A percentile compares a stretch with the other conserved stretches of the same genome.
phyloP scores from a whole-genome alignment of 345 rosid species.

The Citrus mangshanensis region DNA sequence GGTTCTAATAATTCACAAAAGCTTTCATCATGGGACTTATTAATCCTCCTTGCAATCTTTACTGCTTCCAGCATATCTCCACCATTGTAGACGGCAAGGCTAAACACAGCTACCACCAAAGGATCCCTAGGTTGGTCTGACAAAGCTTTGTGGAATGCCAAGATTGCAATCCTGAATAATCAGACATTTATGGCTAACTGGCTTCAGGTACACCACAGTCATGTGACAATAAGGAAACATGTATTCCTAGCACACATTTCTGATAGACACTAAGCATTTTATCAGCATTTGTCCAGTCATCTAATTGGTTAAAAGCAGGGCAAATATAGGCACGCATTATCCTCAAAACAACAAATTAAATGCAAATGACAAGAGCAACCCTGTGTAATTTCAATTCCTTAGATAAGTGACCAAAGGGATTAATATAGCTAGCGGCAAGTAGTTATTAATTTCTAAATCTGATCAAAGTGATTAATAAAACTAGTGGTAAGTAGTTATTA shows the following conservation, averaged over 20 bases:
- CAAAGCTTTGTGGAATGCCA: slow-evolving; percentile 84
- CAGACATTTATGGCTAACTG: background rate
- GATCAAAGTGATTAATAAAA: background rate
- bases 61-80: slow-evolving; percentile 74
- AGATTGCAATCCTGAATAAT: slow-evolving; percentile 62
- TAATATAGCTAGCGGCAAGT: background rate
- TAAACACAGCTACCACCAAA: slow-evolving; percentile 66
- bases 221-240: background rate
- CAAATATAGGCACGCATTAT: background rate
- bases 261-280: background rate
- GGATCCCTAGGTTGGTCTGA: slow-evolving; percentile 70
- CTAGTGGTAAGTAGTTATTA: background rate
- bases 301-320: background rate
- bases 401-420: background rate
- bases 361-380: background rate
- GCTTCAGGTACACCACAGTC: background rate
- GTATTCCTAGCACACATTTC: background rate
- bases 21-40: slow-evolving; percentile 37
- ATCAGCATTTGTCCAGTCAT: background rate
- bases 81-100: slow-evolving; percentile 76
- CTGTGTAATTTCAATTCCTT: background rate
- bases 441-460: too few species aligned
- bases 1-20: slow-evolving; percentile 54
- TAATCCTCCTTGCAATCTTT: slow-evolving; percentile 55
- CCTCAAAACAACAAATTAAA: background rate